Evolutionary conservation across 805 yeast species (phyloP), one percentile per base, ranked within the genome.

Genomic region (Candida nanaspora): DNA sequence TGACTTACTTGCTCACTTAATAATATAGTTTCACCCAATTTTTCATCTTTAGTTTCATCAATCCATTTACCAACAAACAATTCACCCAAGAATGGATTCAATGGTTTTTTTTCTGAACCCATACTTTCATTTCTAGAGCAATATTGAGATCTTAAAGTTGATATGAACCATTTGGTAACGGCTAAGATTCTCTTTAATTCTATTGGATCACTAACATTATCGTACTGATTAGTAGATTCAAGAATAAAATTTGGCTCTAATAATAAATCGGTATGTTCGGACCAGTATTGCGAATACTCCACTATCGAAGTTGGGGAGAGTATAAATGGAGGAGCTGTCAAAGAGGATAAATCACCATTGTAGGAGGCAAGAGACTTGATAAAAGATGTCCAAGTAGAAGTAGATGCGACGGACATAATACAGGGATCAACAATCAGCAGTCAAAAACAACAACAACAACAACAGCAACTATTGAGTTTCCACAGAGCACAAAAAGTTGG

Each of bases 311-410:
- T 81, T 20, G 96, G 87, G 4, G 96, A 86, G 48, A 93, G 70
- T 49, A 93, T 93, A 66, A 91, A 93, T 8, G 98, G 97, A 16
- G 98, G 98, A 3, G 98, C 98, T 2, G 98, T 89, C 56, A 93
- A 68, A 3, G 95, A 79, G 16, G 96, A 86, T 47, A 93, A 69
- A 59, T 93, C 98, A 34, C 96, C 96, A 51, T 88, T 87, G 63
- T 86, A 91, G 4, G 94, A 78, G 26, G 96, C 93, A 47, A 91
- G 77, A 32, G 96, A 86, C 64, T 86, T 86, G 50, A 93, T 70
- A 56, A 91, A 91, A 13, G 93, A 78, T 21, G 95, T 80, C 97
- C 97, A 91, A n/a, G 95, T 76, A 13, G 78, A 51, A 18, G 62
- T 41, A 21, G 58, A 50, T 22, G 56, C 50, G 10, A 37, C 42